A percentile compares a stretch with the other conserved stretches of the same genome.
These are phyloP conservation scores for Pseudevernia furfuracea DNA, from an alignment of 495 filamentous ascomycete species.

Conservation along the genomic window DNA sequence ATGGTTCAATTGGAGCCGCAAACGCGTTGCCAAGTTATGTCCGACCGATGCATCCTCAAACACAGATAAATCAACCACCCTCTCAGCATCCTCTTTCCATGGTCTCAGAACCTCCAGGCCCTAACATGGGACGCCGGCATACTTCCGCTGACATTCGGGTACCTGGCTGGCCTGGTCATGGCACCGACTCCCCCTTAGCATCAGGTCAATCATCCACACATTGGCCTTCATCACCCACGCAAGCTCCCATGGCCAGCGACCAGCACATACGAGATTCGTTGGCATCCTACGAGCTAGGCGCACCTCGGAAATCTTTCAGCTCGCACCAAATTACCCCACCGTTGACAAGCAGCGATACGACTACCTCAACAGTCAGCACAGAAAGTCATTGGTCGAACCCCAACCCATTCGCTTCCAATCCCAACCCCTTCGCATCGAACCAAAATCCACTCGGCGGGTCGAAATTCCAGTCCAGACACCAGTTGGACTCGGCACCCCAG, in stretches of 20 bases:
- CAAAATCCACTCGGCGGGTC: constrained; percentile 39
- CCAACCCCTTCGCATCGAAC: constrained; percentile 29
- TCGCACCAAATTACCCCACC: constrained; percentile 73
- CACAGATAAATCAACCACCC: constrained; percentile 47
- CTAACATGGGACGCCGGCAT: constrained; percentile 73
- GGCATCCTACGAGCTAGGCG: constrained; percentile 71
- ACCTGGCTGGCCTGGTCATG: constrained; percentile 68
- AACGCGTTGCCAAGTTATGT: constrained; percentile 62
- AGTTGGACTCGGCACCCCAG: constrained; percentile 45
- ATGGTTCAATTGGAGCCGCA: constrained; percentile 64
- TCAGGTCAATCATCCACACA: constrained; percentile 63
- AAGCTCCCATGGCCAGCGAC: constrained; percentile 57
- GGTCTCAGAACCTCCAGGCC: constrained; percentile 60
- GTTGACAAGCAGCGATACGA: constrained; percentile 42
- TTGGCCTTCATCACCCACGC: constrained; percentile 82
- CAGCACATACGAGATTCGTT: constrained; percentile 76
- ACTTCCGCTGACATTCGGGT: constrained; percentile 94
- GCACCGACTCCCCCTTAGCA: constrained; percentile 55
- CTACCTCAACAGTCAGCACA: constrained; percentile 37
- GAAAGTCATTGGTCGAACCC: constrained; percentile 54
- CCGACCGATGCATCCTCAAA: constrained; percentile 60
- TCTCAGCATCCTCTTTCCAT: constrained; percentile 62
- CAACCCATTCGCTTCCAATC: constrained; percentile 18
- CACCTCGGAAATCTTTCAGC: constrained; percentile 45
- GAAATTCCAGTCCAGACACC: constrained; percentile 36